Evolutionary conservation across 2,329 filamentous ascomycete genomes (phyloP).

Genomic region (Sclerotinia minor): DNA sequence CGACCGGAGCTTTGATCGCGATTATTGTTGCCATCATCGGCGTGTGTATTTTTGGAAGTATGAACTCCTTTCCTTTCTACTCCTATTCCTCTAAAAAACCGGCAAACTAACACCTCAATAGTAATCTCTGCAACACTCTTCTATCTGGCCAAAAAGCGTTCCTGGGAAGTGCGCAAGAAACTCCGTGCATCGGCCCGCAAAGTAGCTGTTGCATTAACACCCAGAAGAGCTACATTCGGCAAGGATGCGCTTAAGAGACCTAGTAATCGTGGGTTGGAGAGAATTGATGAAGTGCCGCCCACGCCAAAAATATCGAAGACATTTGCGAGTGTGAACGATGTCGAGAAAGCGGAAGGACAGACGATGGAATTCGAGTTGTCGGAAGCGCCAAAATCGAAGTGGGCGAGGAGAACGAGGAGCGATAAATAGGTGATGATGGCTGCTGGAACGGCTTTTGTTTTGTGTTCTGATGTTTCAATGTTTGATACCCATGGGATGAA

Average conservation of each 20-base stretch:
- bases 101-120: conserved; percentile 24
- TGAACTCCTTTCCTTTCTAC: conserved; percentile 37
- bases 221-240: conserved; percentile 61
- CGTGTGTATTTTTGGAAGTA: conserved; percentile 70
- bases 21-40: conserved; percentile 71
- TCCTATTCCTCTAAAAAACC: not conserved
- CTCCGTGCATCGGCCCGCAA: conserved; percentile 67
- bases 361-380: conserved; percentile 39
- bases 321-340: conserved; percentile 49
- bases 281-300: conserved; percentile 58
- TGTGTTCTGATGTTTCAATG: conserved; percentile 13
- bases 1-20: conserved; percentile 68
- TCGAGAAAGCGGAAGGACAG: conserved; percentile 55
- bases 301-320: conserved; percentile 51
- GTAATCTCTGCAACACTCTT: conserved; percentile 61
- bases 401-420: conserved; percentile 34
- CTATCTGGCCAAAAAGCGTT: conserved; percentile 78
- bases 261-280: conserved; percentile 47
- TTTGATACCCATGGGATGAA: conserved; percentile 14
- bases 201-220: conserved; percentile 63
- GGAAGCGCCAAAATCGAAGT: conserved; percentile 40
- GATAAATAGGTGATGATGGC: conserved; percentile 8
- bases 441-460: conserved; percentile 20
- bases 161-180: conserved; percentile 76
- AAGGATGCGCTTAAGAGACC: conserved; percentile 51